Evolutionary conservation across 2,329 filamentous ascomycete species (phyloP).

Genomic region (Endothia cerciana): DNA sequence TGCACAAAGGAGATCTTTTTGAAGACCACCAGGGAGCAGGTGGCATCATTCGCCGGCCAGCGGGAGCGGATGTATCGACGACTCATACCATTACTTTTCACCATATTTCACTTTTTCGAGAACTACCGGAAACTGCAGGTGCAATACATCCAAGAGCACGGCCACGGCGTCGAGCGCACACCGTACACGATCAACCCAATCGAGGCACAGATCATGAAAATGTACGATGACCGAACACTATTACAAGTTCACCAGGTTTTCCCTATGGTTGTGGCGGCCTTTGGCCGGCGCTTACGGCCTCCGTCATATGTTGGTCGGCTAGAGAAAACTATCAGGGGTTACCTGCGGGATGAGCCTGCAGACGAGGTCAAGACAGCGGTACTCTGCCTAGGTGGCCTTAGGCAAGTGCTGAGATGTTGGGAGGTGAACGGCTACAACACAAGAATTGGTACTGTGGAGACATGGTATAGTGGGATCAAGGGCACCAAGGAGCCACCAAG

Average conservation of each 20-base stretch:
- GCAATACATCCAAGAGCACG: slow-evolving; percentile 57
- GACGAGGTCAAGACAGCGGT: slow-evolving; percentile 67
- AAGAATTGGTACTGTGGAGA: slow-evolving; percentile 61
- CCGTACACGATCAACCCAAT: slow-evolving; percentile 67
- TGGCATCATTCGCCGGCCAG: slow-evolving; percentile 62
- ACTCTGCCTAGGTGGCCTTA: slow-evolving; percentile 62
- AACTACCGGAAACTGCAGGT: slow-evolving; percentile 64
- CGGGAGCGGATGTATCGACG: slow-evolving; percentile 67
- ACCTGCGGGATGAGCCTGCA: slow-evolving; percentile 63
- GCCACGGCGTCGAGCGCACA: slow-evolving; percentile 53
- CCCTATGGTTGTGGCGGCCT: slow-evolving; percentile 66
- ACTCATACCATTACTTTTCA: slow-evolving; percentile 66
- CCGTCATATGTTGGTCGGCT: slow-evolving; percentile 67
- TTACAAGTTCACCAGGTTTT: slow-evolving; percentile 68
- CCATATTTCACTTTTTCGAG: slow-evolving; percentile 70
- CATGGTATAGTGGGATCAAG: slow-evolving; percentile 58
- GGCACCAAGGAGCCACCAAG: slow-evolving; percentile 19
- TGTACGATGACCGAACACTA: slow-evolving; percentile 67
- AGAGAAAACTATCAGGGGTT: slow-evolving; percentile 65
- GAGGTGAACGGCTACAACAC: slow-evolving; percentile 69
- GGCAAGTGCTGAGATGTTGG: slow-evolving; percentile 67
- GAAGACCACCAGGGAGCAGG: slow-evolving; percentile 58
- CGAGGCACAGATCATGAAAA: slow-evolving; percentile 63
- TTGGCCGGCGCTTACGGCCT: slow-evolving; percentile 63
- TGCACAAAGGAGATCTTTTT: slow-evolving; percentile 69